Base-by-base conservation (phyloP, 805 yeast genomes). In the Candida namnaoensis region DNA sequence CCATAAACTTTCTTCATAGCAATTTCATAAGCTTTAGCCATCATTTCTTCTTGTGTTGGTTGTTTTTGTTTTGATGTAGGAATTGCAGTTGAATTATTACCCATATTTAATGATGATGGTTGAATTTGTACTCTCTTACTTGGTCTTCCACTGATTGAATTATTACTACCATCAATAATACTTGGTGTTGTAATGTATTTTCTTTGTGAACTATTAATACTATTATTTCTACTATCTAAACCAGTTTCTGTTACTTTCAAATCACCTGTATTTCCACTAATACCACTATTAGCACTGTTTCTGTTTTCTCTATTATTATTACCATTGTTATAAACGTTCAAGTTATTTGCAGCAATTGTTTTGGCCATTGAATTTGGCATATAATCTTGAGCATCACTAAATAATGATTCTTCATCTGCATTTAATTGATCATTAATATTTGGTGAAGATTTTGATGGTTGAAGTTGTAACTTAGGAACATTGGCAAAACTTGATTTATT, bases 1-100 rank as follows among this genome's bases (percentile, higher is more conserved):
- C 79, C 80, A 50, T 76, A 76, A 1, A 78, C 82, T 43, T 65
- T 74, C 40, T 64, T 66, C 52, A 66, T 64, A 1, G 85, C 84
- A 9, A 72, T 71, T 47, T 69, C 71, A 45, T 69, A 61, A 0
- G 84, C 84, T 44, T 63, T 62, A 19, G 64, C 66, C 48, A 77
- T 78, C 65, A 76, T 64, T 45, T 77, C 80, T 37, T 33, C 28
- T 19, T 26, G 33, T 14, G 30, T 28, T 40, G 15, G 36, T 27
- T 19, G 35, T 30, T 30, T 36, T 7, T 28, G 10, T 7, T 19
- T 30, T 5, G 25, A n/a, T 26, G 28, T 8, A 26, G 28, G 10
- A 10, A 23, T 13, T 24, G 27, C 19, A 25, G 26, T 9, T 36
- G 26, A 5, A 11, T 10, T 26, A 26, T 10, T 26, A 26, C 7